Base-by-base conservation (phyloP, 352 stramenopile genomes). In the Phytophthora pistaciae region DNA sequence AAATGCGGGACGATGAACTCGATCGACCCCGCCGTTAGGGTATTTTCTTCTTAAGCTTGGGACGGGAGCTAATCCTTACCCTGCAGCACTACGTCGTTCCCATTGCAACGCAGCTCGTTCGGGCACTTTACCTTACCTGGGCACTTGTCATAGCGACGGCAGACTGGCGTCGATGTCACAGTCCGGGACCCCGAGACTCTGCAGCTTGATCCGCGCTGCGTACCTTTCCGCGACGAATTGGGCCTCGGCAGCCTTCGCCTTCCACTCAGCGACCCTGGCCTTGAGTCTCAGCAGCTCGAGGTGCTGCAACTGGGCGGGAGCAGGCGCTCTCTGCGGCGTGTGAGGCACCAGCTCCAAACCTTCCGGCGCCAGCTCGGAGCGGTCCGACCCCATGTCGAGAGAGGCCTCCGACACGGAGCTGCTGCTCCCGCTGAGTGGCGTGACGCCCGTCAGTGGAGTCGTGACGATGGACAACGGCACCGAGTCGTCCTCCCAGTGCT, bases 201-300 rank as follows among this genome's bases (percentile, higher is more conserved):
- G 23, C 60, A 66, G 49, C 60, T 52, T 66, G 20, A 66, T 58
- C 21, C 31, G 46, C 40, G 46, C 48, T 3, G 46, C 46, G 14
- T 58, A 36, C 23, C 18, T 58, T 18, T 66, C 31, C 5, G 59
- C 59, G n/a, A 58, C 40, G 33, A 66, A 58, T 36, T 59, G 25
- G 18, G 59, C 46, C 21, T 58, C 59, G 29, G 48, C 46, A 38
- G 52, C 52, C 27, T 40, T 58, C 9, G 25, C 52, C 23, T 36
- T 46, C 20, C 46, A 50, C 58, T 65, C 38, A n/a, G 25, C 46
- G 11, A 66, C 59, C 6, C 56, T 66, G 31, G 59, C 48, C 21
- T 66, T 66, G 59, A 58, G 46, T 20, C 33, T 58, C 31, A 58
- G 31, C 11, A 66, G 21, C 42, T 66, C 20, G 20, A 66, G 59